Evolutionary conservation across 305 asterid genomes (phyloP).

Genomic region (Withania somnifera): DNA sequence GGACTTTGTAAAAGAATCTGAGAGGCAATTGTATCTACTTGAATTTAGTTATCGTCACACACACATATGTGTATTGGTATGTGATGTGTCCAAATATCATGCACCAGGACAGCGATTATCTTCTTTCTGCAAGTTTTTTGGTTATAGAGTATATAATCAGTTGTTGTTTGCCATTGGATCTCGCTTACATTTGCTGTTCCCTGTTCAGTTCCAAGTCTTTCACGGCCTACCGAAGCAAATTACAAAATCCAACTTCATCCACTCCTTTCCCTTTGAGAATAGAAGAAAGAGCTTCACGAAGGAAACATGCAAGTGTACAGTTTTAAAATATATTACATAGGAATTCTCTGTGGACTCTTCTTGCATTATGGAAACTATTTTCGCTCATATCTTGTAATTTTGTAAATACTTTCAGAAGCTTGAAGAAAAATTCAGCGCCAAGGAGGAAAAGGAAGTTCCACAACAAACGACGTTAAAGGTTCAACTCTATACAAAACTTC

Average conservation of each 20-base stretch:
- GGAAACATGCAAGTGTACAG: conserved; percentile 59
- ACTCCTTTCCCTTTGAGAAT: conserved; percentile 69
- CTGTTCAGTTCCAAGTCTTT: conserved; percentile 45
- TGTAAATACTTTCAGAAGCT: conserved; percentile 43
- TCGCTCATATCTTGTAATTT: background rate
- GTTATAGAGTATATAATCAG: background rate
- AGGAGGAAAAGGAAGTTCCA: conserved; percentile 33
- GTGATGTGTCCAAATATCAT: background rate
- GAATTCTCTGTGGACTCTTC: background rate
- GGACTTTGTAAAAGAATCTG: background rate
- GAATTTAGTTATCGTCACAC: background rate
- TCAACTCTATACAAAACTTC: background rate
- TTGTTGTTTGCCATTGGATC: background rate
- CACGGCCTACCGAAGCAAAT: conserved; percentile 54
- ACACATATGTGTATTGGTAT: background rate
- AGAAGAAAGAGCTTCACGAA: conserved; percentile 80
- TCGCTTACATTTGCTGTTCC: background rate
- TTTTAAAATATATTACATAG: background rate
- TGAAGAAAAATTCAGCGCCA: conserved; percentile 66
- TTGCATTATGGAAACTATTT: background rate
- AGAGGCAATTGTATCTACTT: background rate
- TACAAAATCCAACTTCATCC: conserved; percentile 58
- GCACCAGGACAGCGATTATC: background rate
- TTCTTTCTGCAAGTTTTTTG: background rate
- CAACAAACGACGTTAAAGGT: conserved; percentile 54